Conservation (phyloP, 192 early-diverging fungal species). For the Coemansia erecta region DNA sequence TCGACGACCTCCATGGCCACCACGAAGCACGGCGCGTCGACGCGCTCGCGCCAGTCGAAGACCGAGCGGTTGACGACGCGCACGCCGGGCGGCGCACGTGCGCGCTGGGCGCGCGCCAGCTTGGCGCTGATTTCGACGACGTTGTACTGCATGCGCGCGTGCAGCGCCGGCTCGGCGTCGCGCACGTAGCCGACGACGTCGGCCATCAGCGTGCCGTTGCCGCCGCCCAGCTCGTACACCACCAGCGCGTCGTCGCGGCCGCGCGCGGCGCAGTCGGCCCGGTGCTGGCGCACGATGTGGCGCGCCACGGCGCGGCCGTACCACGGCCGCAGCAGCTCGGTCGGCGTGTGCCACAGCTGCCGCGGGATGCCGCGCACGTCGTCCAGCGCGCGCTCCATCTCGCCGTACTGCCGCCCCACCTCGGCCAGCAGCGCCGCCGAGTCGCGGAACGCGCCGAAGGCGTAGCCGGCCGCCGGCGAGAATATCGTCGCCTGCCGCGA, state of each 20-base stretch:
- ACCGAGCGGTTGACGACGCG: conserved; percentile 88
- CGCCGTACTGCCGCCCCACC: conserved; percentile 73
- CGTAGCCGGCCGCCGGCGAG: conserved; percentile 61
- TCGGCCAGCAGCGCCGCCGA: conserved; percentile 71
- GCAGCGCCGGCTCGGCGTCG: conserved; percentile 74
- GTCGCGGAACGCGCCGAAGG: conserved; percentile 65
- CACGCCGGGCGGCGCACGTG: conserved; percentile 64
- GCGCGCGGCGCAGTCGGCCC: conserved; percentile 30
- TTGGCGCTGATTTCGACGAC: conserved; percentile 91
- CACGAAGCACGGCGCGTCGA: conserved; percentile 80
- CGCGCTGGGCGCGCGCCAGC: conserved; percentile 67
- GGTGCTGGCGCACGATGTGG: conserved; percentile 80
- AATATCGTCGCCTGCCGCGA: conserved; percentile 88
- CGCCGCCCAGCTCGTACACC: conserved; percentile 95
- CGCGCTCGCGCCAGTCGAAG: conserved; percentile 81
- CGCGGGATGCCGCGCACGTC: conserved; percentile 71
- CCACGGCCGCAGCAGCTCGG: conserved; percentile 89
- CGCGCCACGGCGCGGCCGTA: conserved; percentile 91
- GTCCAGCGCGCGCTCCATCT: conserved; percentile 75
- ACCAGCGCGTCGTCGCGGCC: conserved; percentile 64
- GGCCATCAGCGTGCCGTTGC: conserved; percentile 93
- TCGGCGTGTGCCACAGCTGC: conserved; percentile 98
- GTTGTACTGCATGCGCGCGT: conserved; percentile 75
- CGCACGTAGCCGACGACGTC: conserved; percentile 90
- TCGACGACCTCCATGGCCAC: conserved; percentile 98